Base-by-base conservation (phyloP, 305 asterid species). In the Nicotiana rustica region DNA sequence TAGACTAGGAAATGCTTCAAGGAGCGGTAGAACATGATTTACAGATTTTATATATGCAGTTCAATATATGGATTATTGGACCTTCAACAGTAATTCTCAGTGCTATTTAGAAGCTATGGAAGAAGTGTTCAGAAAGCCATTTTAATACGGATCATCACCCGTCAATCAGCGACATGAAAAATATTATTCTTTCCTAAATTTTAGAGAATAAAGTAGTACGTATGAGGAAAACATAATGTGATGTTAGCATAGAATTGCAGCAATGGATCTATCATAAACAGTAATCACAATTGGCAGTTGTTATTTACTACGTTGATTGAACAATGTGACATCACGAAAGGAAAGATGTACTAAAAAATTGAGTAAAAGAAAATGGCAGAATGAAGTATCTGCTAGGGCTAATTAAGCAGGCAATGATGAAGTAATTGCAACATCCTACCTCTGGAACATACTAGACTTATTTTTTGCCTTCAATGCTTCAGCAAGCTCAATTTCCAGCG, bases 401-500 rank as follows among this genome's bases (percentile, higher is more conserved):
- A 67, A 59, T 31, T 13, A 66, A 55, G 69, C 41, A 67, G 77
- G 68, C 55, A 78, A 80, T 29, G 66, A 61, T 19, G 76, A 59
- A 38, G 80, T 25, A 70, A 67, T 49, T 35, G 82, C 80, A 67
- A 9, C n/a, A 67, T 86, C 87, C 55, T 86, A 97, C 99, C 99
- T 94, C 88, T 90, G 98, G 88, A 91, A 91, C 82, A 79, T 31
- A 38, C 87, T 93, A 44, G 82, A 81, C 85, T 93, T 91, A 68
- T 86, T 90, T 86, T 95, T 97, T 19, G 94, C 83, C 89, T 91
- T 94, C 77, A 97, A 86, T 68, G 97, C 89, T 89, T 97, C 99
- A 49, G 99, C 98, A 59, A 97, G 98, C 89, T 95, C 99, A 62
- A 93, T 91, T 90, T 95, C 99, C 86, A 97, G 85, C 2, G 98